phyloP scores from a whole-genome alignment of 345 rosid species.

The Carallia pectinifolia region DNA sequence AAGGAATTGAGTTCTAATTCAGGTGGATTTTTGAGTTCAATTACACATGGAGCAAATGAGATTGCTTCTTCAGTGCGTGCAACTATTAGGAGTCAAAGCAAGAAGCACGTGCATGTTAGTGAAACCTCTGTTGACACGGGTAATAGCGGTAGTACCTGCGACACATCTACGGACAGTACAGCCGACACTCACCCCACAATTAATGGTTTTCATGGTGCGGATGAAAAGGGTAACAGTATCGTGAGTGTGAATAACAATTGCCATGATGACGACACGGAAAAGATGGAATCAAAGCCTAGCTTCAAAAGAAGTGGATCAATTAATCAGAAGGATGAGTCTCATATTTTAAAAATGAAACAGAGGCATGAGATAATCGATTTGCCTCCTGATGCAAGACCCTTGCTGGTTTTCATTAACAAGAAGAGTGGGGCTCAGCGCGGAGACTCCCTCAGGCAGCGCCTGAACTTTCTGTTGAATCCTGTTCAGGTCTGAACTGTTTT shows the following conservation, averaged over 20 bases:
- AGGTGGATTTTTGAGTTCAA: conserved; percentile 80
- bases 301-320: conserved; percentile 62
- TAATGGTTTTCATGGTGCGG: conserved; percentile 44
- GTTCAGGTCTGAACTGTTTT: conserved; percentile 45
- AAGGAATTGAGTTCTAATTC: conserved; percentile 59
- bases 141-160: conserved; percentile 51
- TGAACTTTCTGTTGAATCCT: conserved; percentile 75
- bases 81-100: conserved; percentile 81
- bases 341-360: conserved; percentile 57
- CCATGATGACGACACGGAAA: conserved; percentile 45
- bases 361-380: conserved; percentile 64
- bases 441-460: conserved; percentile 62
- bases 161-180: conserved; percentile 54
- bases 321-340: conserved; percentile 78
- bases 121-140: conserved; percentile 58
- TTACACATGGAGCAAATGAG: conserved; percentile 96
- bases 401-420: conserved; percentile 73
- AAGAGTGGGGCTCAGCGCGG: conserved; percentile 86
- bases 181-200: conserved; percentile 43
- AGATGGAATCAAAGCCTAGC: conserved; percentile 46
- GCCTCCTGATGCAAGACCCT: conserved; percentile 65
- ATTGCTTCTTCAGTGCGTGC: conserved; percentile 94
- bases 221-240: conserved; percentile 49
- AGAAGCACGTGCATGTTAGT: conserved; percentile 67
- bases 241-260: conserved; percentile 31